phyloP scores from a whole-genome alignment of 768 basidiomycete genomes.

The Boletus insuetus region DNA sequence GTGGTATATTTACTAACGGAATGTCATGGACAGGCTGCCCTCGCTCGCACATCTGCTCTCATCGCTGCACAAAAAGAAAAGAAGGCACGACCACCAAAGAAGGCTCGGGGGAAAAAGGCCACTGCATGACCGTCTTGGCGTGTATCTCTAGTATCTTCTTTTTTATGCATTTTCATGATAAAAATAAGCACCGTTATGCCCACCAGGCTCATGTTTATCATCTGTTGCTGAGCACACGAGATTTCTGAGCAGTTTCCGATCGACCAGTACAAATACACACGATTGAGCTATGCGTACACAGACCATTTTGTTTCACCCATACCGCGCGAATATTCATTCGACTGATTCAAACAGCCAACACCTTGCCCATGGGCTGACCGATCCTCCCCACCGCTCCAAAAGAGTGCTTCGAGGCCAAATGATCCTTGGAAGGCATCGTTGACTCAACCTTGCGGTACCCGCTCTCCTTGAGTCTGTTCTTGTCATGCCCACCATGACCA shows the following conservation, averaged over 20 bases:
- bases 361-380: slow-evolving; percentile 54
- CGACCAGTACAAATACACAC: slow-evolving; percentile 22
- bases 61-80: slow-evolving; percentile 67
- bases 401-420: slow-evolving; percentile 28
- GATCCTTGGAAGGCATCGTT: slow-evolving; percentile 48
- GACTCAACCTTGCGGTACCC: slow-evolving; percentile 45
- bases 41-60: slow-evolving; percentile 76
- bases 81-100: slow-evolving; percentile 65
- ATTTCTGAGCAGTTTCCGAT: slow-evolving; percentile 2
- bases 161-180: slow-evolving; percentile 21
- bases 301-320: background rate
- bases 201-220: background rate
- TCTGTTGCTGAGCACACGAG: background rate
- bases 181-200: slow-evolving; percentile 15
- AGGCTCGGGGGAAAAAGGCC: slow-evolving; percentile 68
- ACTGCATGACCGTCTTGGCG: slow-evolving; percentile 17
- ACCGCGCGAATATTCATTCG: background rate
- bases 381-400: slow-evolving; percentile 52
- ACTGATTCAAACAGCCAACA: slow-evolving; percentile 30
- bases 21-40: slow-evolving; percentile 51
- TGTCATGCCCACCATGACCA: slow-evolving; percentile 36
- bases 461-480: slow-evolving; percentile 46
- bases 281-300: slow-evolving; percentile 8
- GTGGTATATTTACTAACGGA: slow-evolving; percentile 50
- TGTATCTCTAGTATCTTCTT: slow-evolving; percentile 26